phyloP scores from a whole-genome alignment of 208 protist genomes.

The Trypanosomatidae sp. region DNA sequence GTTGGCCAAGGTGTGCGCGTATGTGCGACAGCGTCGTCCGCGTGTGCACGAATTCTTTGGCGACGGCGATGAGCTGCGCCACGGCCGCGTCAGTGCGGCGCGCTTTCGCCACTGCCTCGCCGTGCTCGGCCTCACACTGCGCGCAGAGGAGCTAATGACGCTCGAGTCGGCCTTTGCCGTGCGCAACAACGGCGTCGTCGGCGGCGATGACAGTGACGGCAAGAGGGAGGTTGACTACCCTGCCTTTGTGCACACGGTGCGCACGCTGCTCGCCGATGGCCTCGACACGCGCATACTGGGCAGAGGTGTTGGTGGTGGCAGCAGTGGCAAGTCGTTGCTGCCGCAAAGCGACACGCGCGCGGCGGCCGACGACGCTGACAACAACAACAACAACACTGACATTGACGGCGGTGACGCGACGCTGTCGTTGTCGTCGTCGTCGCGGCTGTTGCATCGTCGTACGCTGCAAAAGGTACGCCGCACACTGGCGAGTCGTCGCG shows the following conservation, averaged over 20 bases:
- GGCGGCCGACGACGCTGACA: no score
- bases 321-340: background rate
- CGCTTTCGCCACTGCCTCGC: conserved; percentile 67
- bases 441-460: conserved; percentile 17
- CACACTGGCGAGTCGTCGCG: conserved; percentile 29
- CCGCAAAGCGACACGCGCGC: background rate
- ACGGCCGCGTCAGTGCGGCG: conserved; percentile 51
- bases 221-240: conserved; percentile 47
- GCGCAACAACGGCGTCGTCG: no score
- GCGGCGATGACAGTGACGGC: conserved; percentile 3
- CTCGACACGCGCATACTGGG: conserved; percentile 17
- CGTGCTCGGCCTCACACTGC: conserved; percentile 47
- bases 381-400: background rate
- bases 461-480: conserved; percentile 31
- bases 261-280: conserved; percentile 26
- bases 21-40: conserved; percentile 56
- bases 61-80: conserved; percentile 75
- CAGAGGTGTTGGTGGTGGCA: background rate
- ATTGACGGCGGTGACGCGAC: background rate
- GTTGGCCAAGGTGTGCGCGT: conserved; percentile 32
- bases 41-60: conserved; percentile 67
- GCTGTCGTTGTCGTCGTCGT: no score
- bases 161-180: conserved; percentile 49
- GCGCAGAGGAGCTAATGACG: conserved; percentile 23
- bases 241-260: conserved; percentile 40